Evolutionary conservation across 768 basidiomycete species (phyloP), one percentile per base, ranked within the genome.

Genomic region (Suillus brevipes): DNA sequence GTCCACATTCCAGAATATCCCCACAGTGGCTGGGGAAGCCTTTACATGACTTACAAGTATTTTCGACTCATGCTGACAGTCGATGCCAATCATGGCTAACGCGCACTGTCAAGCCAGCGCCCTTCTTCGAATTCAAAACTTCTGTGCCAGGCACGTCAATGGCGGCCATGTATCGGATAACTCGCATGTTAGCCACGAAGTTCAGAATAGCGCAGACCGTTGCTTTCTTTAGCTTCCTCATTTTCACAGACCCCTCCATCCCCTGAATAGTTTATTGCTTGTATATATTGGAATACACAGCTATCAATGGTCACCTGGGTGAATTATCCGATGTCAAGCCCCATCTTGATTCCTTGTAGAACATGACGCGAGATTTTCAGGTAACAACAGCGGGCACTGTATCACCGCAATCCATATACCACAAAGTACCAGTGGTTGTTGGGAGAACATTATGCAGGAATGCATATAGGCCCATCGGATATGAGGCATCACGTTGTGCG

Each of bases 1-100:
- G 31, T 31, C 31, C 50, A 84, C 89, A 1, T 88, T n/a, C n/a
- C 45, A 45, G 45, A 20, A 45, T 10, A n/a, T n/a, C 45, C n/a
- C 10, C 4, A 45, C 5, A n/a, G 20, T 45, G 4, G 45, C 14
- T 45, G 20, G 20, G 10, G n/a, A n/a, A 45, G 23, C 49, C 23
- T 25, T 47, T 14, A 3, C 6, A 25, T 23, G 12, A 50, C 6
- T 49, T 9, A 12, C 10, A 6, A 14, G 49, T 28, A 18, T 52
- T 18, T 6, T 52, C 9, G 20, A 45, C n/a, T n/a, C n/a, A n/a
- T 47, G 47, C 45, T n/a, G 13, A 53, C n/a, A n/a, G n/a, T n/a
- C n/a, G n/a, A n/a, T 31, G 18, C 18, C 47, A 23, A 53, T 53
- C 31, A 20, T 8, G 28, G 28, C 25, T 6, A 52, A 18, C 50